phyloP scores from a whole-genome alignment of 352 stramenopile genomes.

The Phytophthora pluvialis region DNA sequence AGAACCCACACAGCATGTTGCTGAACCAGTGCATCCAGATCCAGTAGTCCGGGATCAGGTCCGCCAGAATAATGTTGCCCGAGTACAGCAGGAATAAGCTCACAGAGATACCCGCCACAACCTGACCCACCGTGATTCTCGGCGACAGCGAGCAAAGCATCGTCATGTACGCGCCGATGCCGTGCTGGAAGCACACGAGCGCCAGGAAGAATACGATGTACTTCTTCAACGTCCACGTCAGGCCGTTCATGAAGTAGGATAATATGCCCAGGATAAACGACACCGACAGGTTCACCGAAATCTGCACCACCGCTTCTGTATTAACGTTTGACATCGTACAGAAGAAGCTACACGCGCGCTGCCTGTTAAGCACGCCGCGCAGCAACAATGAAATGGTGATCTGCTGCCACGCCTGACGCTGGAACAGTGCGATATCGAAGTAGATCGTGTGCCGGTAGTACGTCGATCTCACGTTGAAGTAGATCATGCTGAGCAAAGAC shows the following conservation, averaged over 20 bases:
- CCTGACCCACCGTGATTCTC: conserved; percentile 62
- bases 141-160: conserved; percentile 61
- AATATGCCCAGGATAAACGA: conserved; percentile 64
- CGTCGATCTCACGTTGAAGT: conserved; percentile 59
- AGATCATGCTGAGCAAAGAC: conserved; percentile 83
- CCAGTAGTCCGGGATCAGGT: conserved; percentile 77
- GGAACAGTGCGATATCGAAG: conserved; percentile 72
- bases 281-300: conserved; percentile 75
- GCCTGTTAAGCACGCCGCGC: conserved; percentile 91
- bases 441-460: conserved; percentile 81
- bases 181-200: conserved; percentile 79
- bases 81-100: conserved; percentile 79
- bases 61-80: conserved; percentile 77
- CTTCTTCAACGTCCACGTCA: conserved; percentile 63
- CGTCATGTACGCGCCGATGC: conserved; percentile 71
- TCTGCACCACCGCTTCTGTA: conserved; percentile 62
- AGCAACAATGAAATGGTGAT: conserved; percentile 75
- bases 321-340: conserved; percentile 83
- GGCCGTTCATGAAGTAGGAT: conserved; percentile 92
- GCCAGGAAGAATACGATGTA: conserved; percentile 85
- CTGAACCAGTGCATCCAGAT: conserved; percentile 84
- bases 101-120: conserved; percentile 54
- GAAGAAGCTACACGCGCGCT: conserved; percentile 91
- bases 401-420: conserved; percentile 76
- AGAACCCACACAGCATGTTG: conserved; percentile 71